Evolutionary conservation across 1,284 basidiomycete species (phyloP).

Genomic region (Omphalotus olearius): DNA sequence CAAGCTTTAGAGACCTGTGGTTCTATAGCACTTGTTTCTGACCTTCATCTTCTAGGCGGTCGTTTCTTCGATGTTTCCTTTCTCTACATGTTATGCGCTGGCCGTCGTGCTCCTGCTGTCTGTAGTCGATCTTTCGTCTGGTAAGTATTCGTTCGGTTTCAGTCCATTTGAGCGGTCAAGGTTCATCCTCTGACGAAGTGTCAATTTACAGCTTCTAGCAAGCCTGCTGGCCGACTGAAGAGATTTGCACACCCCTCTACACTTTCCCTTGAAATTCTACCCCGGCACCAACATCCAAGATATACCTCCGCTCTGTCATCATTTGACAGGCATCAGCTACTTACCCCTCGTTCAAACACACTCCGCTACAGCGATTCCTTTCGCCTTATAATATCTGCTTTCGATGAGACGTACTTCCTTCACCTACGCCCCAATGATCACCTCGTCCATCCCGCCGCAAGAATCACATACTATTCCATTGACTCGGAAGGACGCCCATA

Average conservation of each 20-base stretch:
- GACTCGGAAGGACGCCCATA: slow-evolving; percentile 39
- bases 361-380: slow-evolving; percentile 63
- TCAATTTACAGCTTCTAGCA: slow-evolving; percentile 41
- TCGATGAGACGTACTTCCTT: slow-evolving; percentile 58
- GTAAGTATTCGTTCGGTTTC: slow-evolving; percentile 6
- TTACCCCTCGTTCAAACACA: slow-evolving; percentile 30
- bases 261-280: slow-evolving; percentile 62
- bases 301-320: slow-evolving; percentile 17
- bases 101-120: slow-evolving; percentile 30
- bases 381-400: slow-evolving; percentile 60
- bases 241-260: slow-evolving; percentile 55
- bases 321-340: slow-evolving; percentile 30
- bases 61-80: neutral
- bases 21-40: no score
- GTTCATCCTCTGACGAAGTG: slow-evolving; percentile 2
- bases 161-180: slow-evolving; percentile 21
- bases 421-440: slow-evolving; percentile 73
- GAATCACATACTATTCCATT: slow-evolving; percentile 56
- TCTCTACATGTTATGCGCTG: slow-evolving; percentile 25
- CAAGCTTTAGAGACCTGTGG: no score
- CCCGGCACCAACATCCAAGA: slow-evolving; percentile 32
- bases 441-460: slow-evolving; percentile 73
- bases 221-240: slow-evolving; percentile 51
- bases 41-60: neutral
- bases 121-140: slow-evolving; percentile 16